Evolutionary conservation across 306 rosid genomes (phyloP), one percentile per base, ranked within the genome.

Genomic region (Argentina anserina): DNA sequence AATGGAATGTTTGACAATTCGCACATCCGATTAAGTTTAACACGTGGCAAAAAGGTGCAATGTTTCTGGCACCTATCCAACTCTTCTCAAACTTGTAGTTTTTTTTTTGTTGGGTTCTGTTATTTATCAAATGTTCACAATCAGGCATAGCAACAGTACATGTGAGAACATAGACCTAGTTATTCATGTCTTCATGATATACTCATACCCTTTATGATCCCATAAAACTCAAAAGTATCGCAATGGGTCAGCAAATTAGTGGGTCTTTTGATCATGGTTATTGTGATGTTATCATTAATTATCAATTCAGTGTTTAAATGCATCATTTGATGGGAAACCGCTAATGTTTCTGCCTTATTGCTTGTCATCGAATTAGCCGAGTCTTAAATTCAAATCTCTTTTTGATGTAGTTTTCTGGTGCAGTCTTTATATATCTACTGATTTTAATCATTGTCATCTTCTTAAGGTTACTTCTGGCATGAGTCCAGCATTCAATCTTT

Each of bases 401-500:
- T 62, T 3, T 40, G 15, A 33, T 26, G 28, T 33, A 40, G 50
- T 37, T 63, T 37, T 69, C n/a, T 46, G 49, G 69, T 59, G 31
- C 53, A 28, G 36, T 69, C 28, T 63, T 39, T 14, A 23, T 37
- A 21, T 42, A 50, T 40, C 15, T 7, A 60, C 6, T 43, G 58
- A 73, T 41, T 42, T 8, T 14, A 3, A n/a, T 31, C 9, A 31
- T 56, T 65, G 71, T 69, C 73, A 53, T 74, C 56, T 45, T 72
- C 56, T 79, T 78, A 76, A 91, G 97, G 96, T 91, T 84, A 84
- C 97, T 73, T 91, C 97, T 23, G 97, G 97, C 71, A 91, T 91
- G 97, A 91, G 92, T 65, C 97, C 96, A 14, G 84, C 80, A 36
- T 81, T 92, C 81, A 90, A 92, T 90, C 88, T 80, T 67, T 86